These are phyloP conservation scores for Pythium insidiosum DNA, from an alignment of 352 stramenopile species.

Conservation along the genomic window DNA sequence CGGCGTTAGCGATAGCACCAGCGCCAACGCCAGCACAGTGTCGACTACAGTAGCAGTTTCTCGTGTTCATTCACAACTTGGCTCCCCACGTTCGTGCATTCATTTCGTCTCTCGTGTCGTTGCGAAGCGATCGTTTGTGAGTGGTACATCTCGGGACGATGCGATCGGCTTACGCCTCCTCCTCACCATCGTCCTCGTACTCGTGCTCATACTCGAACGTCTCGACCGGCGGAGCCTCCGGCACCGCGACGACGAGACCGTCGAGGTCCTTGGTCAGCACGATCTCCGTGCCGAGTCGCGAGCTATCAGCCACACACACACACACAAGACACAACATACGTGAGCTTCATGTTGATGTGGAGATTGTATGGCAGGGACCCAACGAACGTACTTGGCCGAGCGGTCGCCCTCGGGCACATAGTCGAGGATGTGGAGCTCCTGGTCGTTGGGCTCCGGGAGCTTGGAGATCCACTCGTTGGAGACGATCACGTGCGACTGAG, in stretches of 20 bases:
- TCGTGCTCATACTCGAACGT: slow-evolving; percentile 81
- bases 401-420: slow-evolving; percentile 79
- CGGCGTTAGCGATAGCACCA: no score
- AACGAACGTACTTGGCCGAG: slow-evolving; percentile 52
- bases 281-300: slow-evolving; percentile 82
- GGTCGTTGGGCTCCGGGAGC: slow-evolving; percentile 50
- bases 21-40: no score
- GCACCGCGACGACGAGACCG: slow-evolving; percentile 82
- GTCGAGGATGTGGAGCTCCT: slow-evolving; percentile 72
- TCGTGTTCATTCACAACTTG: no score
- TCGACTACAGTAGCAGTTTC: no score
- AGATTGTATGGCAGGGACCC: not conserved
- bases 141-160: not conserved
- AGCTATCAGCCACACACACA: slow-evolving; percentile 26
- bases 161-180: slow-evolving; percentile 30
- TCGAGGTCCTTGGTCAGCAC: slow-evolving; percentile 80
- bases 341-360: no score
- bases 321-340: no score
- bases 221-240: slow-evolving; percentile 75
- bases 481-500: slow-evolving; percentile 83
- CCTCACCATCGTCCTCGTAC: slow-evolving; percentile 79
- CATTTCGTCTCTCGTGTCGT: no score
- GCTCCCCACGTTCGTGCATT: no score
- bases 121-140: no score
- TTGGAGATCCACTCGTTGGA: slow-evolving; percentile 86